Percentiles rank a stretch among this genome's conserved stretches.
These are phyloP conservation scores for Adansonia digitata DNA, from an alignment of 345 rosid species.

Conservation along the genomic window DNA sequence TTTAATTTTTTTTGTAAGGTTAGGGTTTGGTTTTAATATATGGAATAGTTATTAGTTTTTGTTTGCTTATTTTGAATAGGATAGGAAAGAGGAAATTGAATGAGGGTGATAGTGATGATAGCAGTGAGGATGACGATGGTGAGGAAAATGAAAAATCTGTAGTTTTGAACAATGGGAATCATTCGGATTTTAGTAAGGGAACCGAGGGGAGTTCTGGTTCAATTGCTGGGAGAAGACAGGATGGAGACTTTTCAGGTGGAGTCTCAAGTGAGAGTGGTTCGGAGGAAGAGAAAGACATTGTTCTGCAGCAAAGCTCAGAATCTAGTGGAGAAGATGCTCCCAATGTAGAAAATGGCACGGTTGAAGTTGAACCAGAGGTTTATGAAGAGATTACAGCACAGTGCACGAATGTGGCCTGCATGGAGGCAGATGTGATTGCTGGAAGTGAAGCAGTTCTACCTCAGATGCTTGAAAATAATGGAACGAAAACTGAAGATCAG, in stretches of 20 bases:
- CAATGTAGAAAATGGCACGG: conserved; percentile 14
- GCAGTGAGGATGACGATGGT: conserved; percentile 49
- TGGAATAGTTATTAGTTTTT: background rate
- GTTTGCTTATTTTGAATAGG: conserved; percentile 20
- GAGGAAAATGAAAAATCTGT: conserved; percentile 53
- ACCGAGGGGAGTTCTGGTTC: conserved; percentile 52
- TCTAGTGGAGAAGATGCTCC: conserved; percentile 23
- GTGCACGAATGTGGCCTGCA: conserved; percentile 8
- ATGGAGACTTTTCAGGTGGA: conserved; percentile 36
- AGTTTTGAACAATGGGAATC: conserved; percentile 39
- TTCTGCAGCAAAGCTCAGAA: conserved; percentile 22
- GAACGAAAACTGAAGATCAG: conserved; percentile 17
- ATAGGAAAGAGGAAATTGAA: conserved; percentile 75
- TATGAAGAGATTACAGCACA: conserved; percentile 17
- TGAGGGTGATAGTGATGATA: conserved; percentile 48
- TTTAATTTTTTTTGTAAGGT: background rate
- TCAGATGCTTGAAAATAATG: conserved; percentile 22
- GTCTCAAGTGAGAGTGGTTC: conserved; percentile 45
- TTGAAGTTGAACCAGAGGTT: conserved; percentile 23
- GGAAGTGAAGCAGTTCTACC: conserved; percentile 23
- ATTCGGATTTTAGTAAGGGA: conserved; percentile 42
- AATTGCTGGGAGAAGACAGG: conserved; percentile 37
- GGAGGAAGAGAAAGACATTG: conserved; percentile 54
- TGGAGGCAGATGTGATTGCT: conserved; percentile 16
- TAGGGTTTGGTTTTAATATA: background rate